Evolutionary conservation across 2,329 filamentous ascomycete species (phyloP), one percentile per base, ranked within the genome.

Genomic region (Dothideomycetes sp.): DNA sequence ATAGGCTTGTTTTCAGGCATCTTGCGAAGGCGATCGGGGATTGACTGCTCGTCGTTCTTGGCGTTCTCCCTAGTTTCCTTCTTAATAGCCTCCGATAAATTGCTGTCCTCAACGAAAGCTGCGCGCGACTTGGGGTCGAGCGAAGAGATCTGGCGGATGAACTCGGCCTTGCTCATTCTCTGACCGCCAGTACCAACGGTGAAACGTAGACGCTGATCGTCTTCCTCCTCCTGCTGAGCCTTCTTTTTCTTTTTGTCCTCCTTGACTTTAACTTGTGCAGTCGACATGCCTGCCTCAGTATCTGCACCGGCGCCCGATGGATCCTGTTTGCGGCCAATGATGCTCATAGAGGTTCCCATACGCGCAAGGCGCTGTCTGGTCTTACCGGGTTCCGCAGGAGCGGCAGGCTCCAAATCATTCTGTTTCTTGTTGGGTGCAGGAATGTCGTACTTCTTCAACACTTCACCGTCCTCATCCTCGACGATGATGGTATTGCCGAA

Each of bases 401-500:
- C 13, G n/a, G 13, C 27, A 5, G 32, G 15, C 24, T 42, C 43
- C 36, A 23, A 47, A 24, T 36, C 45, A 15, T 71, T 64, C 4
- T 64, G 53, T 47, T 70, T 75, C 18, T 54, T 50, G 4, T 49
- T 49, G 2, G 74, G 61, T 0, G 70, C 64, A 1, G 82, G 80
- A 19, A 89, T 72, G 48, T 88, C 80, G 55, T 87, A 88, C 43
- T 84, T 80, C 65, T 88, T 88, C 57, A 93, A 74, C 22, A 93
- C 85, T 57, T 93, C 85, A 30, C 84, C 84, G 51, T 88, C 80
- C 58, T 84, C 82, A 47, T 93, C 84, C 63, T 93, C 84, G 12
- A 93, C 82, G 56, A 93, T 89, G 49, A 93, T 85, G 66, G 84
- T 88, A 56, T 85, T 88, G 47, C 85, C 85, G 54, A 86, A 89